Conservation (phyloP, 2,329 filamentous ascomycete genomes). For the Calonectria hawksworthii region DNA sequence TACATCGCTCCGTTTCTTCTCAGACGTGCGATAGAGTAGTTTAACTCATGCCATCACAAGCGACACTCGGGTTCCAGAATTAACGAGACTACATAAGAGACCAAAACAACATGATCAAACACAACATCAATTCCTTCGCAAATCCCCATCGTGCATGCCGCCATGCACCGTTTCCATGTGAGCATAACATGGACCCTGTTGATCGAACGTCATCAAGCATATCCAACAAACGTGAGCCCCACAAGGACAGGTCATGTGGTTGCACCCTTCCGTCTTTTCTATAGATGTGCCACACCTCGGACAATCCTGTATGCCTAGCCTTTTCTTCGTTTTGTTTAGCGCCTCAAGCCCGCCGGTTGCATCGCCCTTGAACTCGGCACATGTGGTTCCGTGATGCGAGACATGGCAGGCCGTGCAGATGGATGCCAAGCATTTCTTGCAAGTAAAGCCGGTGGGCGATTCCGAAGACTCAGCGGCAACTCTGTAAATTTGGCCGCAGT, state of each 20-base stretch:
- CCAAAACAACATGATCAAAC: neutral
- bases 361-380: constrained; percentile 49
- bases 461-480: neutral
- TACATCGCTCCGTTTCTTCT: too few species aligned
- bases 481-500: constrained; percentile 14
- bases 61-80: neutral
- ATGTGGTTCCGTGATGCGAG: constrained; percentile 51
- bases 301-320: constrained; percentile 57
- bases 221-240: constrained; percentile 62
- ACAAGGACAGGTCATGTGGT: constrained; percentile 62
- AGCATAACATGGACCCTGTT: neutral
- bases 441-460: constrained; percentile 43
- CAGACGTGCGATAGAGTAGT: neutral
- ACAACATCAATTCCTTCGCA: neutral
- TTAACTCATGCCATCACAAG: neutral
- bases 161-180: constrained; percentile 2
- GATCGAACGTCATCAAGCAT: constrained; percentile 55
- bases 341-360: constrained; percentile 43
- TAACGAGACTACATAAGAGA: neutral
- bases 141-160: neutral
- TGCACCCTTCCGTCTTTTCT: constrained; percentile 60
- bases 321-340: constrained; percentile 48
- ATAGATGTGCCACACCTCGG: constrained; percentile 56
- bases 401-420: constrained; percentile 54
- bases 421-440: constrained; percentile 51